phyloP scores from a whole-genome alignment of 257 asterid species.

The Eucommia ulmoides region DNA sequence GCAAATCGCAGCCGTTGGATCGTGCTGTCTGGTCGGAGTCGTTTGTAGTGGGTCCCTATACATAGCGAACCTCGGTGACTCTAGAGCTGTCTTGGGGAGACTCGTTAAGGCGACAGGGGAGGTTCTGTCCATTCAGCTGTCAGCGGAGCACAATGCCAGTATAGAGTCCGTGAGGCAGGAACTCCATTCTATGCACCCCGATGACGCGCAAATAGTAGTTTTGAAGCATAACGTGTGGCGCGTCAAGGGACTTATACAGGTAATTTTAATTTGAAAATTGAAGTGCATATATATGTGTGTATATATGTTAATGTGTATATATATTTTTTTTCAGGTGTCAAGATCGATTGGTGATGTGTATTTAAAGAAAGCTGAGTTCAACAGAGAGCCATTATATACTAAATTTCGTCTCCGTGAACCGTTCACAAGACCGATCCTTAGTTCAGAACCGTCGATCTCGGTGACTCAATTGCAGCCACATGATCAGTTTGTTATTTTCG shows the following conservation, averaged over 20 bases:
- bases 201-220: conserved; percentile 73
- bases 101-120: conserved; percentile 55
- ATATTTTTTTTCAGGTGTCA: conserved; percentile 31
- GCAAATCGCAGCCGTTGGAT: conserved; percentile 63
- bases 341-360: conserved; percentile 65
- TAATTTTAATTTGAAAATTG: conserved; percentile 2
- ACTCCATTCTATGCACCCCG: conserved; percentile 58
- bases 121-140: conserved; percentile 59
- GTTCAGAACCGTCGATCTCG: conserved; percentile 50
- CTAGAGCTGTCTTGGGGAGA: conserved; percentile 78
- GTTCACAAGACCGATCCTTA: conserved; percentile 49
- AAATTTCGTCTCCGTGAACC: conserved; percentile 60
- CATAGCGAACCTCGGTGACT: conserved; percentile 75
- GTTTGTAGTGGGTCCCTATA: conserved; percentile 56
- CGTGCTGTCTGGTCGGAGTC: conserved; percentile 54
- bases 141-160: conserved; percentile 75
- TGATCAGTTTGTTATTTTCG: conserved; percentile 55
- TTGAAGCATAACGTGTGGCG: conserved; percentile 82
- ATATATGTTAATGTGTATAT: conserved; percentile 1
- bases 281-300: not conserved
- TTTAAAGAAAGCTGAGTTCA: conserved; percentile 46
- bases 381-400: conserved; percentile 56
- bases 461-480: conserved; percentile 48
- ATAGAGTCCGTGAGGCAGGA: conserved; percentile 66
- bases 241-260: conserved; percentile 89